These are phyloP conservation scores for Erigeron canadensis DNA, from an alignment of 129 eudicot genomes.

Conservation along the genomic window DNA sequence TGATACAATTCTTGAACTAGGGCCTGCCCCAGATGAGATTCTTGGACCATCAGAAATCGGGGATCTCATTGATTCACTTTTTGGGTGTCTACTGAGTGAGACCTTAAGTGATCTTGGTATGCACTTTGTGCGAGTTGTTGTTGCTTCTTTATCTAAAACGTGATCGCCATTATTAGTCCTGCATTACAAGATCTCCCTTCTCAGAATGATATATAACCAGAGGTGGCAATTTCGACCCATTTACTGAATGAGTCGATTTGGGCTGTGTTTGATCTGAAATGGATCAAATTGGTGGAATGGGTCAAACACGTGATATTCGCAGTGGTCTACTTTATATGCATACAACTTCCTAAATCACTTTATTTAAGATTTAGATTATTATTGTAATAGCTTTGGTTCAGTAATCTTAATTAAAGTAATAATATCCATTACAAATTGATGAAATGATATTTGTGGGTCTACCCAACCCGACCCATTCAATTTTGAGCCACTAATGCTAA, in stretches of 20 bases:
- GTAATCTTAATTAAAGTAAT: not conserved
- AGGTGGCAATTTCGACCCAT: not conserved
- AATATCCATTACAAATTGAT: not conserved
- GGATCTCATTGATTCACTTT: conserved; percentile 75
- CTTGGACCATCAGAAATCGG: conserved; percentile 75
- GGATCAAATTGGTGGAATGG: not conserved
- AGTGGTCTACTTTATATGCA: not conserved
- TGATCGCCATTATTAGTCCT: conserved; percentile 55
- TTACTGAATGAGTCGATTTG: not conserved
- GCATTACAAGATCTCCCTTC: conserved; percentile 28
- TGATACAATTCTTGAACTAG: conserved; percentile 53
- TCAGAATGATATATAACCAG: conserved; percentile 11
- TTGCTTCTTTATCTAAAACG: conserved; percentile 47
- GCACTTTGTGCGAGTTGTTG: conserved; percentile 58
- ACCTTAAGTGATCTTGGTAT: conserved; percentile 69
- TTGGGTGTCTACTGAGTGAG: conserved; percentile 62
- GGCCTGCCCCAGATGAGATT: conserved; percentile 58
- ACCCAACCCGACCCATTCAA: not conserved
- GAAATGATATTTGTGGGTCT: not conserved
- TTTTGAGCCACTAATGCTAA: not conserved
- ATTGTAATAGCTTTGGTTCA: not conserved
- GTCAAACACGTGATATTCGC: too few species aligned
- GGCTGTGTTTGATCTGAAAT: not conserved
- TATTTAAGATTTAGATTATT: not conserved
- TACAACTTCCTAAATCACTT: not conserved